Evolutionary conservation across 2,329 filamentous ascomycete species (phyloP), one percentile per base, ranked within the genome.

Genomic region (Aspergillus spinulosporus): DNA sequence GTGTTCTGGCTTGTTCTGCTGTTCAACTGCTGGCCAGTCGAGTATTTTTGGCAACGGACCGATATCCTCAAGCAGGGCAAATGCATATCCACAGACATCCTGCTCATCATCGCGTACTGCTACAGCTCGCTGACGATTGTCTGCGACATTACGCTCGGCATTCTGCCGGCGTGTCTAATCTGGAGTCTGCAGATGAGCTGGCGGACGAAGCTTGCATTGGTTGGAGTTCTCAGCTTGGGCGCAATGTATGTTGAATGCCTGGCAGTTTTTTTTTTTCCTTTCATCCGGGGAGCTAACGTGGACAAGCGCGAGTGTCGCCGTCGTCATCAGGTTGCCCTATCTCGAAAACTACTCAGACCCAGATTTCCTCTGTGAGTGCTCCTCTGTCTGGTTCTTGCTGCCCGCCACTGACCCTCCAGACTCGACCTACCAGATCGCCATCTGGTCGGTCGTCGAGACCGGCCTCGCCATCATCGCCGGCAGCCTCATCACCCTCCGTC

Each of bases 201-300:
- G 4, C 76, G 74, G 51, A 79, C 76, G 1, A 86, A 84, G 62
- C 14, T 77, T 2, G 75, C 81, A 1, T 70, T 85, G 5, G 76
- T 76, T 4, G 73, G 74, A 0, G 74, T 86, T 47, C 72, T 86
- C 39, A 74, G 76, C 1, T 75, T 86, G 64, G 85, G 82, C n/a
- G 54, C 54, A 2, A 26, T 83, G 82, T 62, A 77, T 74, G 46
- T 34, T 6, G 9, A 34, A 21, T 21, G 21, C 26, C 8, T 32
- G 7, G 11, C 2, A 14, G 2, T 0, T 15, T 15, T 5, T 4
- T 21, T 21, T 21, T 21, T 21, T 21, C 21, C 21, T 21, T 21
- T 21, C 21, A n/a, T 37, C 9, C n/a, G 1, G 7, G 34, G 0
- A n/a, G 14, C 29, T 46, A 14, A 21, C n/a, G 11, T 11, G 15